phyloP scores from a whole-genome alignment of 2,329 filamentous ascomycete genomes.

The Alternaria novae-zelandiae region DNA sequence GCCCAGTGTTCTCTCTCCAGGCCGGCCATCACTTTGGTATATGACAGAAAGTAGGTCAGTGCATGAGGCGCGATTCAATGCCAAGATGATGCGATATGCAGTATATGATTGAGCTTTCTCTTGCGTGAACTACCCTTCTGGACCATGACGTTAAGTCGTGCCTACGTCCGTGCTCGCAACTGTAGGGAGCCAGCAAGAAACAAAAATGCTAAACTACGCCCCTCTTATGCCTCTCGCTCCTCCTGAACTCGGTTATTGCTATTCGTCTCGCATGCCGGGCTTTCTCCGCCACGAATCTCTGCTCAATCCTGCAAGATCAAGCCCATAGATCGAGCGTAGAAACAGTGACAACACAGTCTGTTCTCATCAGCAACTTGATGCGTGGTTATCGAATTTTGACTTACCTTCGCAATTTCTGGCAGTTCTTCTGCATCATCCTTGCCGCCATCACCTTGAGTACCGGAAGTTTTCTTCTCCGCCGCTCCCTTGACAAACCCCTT shows the following conservation, averaged over 20 bases:
- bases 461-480: neutral
- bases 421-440: neutral
- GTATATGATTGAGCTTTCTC: no score
- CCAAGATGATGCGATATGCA: neutral
- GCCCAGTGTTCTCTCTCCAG: neutral
- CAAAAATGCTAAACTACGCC: neutral
- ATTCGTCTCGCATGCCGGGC: neutral
- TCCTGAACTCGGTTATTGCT: neutral
- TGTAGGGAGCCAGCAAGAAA: neutral
- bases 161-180: neutral
- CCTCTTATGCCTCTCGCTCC: neutral
- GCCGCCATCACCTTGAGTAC: fast-evolving
- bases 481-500: neutral
- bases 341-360: neutral
- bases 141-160: neutral
- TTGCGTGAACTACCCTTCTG: neutral
- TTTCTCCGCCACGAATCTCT: neutral
- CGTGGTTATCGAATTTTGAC: neutral
- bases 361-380: neutral
- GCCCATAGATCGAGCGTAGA: neutral
- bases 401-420: neutral
- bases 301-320: neutral
- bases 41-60: neutral
- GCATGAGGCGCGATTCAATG: neutral
- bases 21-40: neutral